phyloP scores from a whole-genome alignment of 176 grass and related monocot species.

The Saccharum officinarum region DNA sequence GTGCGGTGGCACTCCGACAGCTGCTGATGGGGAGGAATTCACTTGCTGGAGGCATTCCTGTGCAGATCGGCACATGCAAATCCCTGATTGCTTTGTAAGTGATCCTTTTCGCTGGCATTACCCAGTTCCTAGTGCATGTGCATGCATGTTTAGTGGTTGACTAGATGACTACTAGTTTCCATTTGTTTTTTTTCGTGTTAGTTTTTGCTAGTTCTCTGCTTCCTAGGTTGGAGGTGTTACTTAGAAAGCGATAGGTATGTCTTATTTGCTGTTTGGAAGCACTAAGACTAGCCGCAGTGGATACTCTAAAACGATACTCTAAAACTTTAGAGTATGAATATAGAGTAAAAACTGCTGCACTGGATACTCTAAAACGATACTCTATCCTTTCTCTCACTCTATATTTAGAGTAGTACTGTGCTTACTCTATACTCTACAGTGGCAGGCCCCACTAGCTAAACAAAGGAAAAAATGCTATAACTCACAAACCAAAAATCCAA shows the following conservation, averaged over 20 bases:
- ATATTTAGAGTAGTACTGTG: too few relatives aligned
- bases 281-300: too few relatives aligned
- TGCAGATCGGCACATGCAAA: conserved; percentile 63
- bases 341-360: too few relatives aligned
- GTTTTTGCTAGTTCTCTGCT: conserved; percentile 17
- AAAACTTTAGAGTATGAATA: too few relatives aligned
- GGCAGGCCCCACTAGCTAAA: too few relatives aligned
- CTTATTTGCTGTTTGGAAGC: conserved; percentile 35
- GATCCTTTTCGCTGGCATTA: not conserved
- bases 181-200: conserved; percentile 28
- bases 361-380: too few relatives aligned
- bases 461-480: too few relatives aligned
- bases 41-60: conserved; percentile 59
- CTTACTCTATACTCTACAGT: too few relatives aligned
- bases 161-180: conserved; percentile 2
- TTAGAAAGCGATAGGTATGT: conserved; percentile 39
- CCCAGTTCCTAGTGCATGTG: not conserved
- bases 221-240: conserved; percentile 23
- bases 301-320: too few relatives aligned
- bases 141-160: conserved; percentile 5
- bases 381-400: too few relatives aligned
- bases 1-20: conserved; percentile 35
- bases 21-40: conserved; percentile 62
- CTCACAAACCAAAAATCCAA: too few relatives aligned
- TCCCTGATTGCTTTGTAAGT: conserved; percentile 68